Evolutionary conservation across 2,329 filamentous ascomycete genomes (phyloP).

Genomic region (Ceratocystis diversiconidia): DNA sequence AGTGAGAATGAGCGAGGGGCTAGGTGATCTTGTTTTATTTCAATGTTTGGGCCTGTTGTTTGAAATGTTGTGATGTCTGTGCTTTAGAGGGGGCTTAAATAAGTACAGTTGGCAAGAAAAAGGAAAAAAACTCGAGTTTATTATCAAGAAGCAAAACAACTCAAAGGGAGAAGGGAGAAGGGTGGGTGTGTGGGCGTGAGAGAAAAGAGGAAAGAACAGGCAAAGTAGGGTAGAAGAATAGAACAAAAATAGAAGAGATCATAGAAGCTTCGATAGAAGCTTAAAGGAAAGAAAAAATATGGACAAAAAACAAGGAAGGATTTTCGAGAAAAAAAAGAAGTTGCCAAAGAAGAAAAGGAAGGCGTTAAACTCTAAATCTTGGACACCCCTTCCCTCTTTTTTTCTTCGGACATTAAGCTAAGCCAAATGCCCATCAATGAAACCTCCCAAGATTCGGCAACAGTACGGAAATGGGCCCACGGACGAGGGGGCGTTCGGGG

Average conservation of each 20-base stretch:
- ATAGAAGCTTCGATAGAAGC: not conserved
- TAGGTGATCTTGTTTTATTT: not conserved
- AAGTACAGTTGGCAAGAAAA: not conserved
- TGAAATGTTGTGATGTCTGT: not conserved
- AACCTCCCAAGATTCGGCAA: not conserved
- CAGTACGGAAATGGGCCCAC: not conserved
- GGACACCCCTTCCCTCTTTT: not conserved
- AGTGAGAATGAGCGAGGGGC: not conserved
- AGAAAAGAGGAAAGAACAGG: not conserved
- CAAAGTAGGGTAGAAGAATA: not conserved
- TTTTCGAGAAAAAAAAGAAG: not conserved
- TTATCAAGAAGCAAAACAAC: too few species aligned
- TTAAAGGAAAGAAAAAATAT: not conserved
- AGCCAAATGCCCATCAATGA: not conserved
- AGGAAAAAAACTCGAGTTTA: not conserved
- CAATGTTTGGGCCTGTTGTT: slow-evolving; percentile 1
- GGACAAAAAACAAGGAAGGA: not conserved
- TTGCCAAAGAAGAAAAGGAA: not conserved
- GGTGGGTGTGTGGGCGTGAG: too few species aligned
- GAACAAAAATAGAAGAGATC: not conserved
- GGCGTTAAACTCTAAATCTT: not conserved
- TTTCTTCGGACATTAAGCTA: not conserved
- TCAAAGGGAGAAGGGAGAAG: too few species aligned
- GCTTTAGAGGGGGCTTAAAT: not conserved
- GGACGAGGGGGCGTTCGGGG: not conserved